Evolutionary conservation across 2,329 filamentous ascomycete species (phyloP).

Genomic region (Zymoseptoria crescenta): DNA sequence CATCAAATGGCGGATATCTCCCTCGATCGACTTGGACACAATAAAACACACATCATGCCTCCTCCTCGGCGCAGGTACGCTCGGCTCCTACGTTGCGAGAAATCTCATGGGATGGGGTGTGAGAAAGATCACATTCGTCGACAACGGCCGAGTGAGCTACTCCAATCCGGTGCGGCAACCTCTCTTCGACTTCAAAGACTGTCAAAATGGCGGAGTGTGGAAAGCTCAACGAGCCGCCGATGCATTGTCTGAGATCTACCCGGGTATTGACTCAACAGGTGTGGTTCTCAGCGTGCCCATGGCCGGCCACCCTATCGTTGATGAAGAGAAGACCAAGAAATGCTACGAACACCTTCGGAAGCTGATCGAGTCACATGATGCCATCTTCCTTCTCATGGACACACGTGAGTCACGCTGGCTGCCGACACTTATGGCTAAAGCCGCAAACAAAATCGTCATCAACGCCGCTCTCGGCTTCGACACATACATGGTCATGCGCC

Average conservation of each 20-base stretch:
- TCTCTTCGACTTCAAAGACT: constrained; percentile 84
- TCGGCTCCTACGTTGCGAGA: constrained; percentile 88
- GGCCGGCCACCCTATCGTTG: constrained; percentile 80
- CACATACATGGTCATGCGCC: constrained; percentile 93
- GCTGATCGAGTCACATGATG: constrained; percentile 79
- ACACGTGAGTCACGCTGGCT: constrained; percentile 91
- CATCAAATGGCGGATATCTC: constrained; percentile 97
- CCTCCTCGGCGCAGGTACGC: constrained; percentile 81
- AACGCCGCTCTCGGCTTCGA: constrained; percentile 96
- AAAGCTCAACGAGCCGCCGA: constrained; percentile 79
- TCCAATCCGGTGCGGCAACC: constrained; percentile 95
- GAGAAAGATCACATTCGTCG: constrained; percentile 88
- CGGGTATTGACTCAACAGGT: constrained; percentile 74
- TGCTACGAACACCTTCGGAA: constrained; percentile 69
- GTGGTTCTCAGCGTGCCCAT: constrained; percentile 84
- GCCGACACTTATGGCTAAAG: constrained; percentile 92
- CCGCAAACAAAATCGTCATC: constrained; percentile 87
- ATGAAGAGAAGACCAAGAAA: constrained; percentile 58
- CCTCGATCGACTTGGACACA: constrained; percentile 73
- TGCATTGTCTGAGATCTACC: constrained; percentile 77
- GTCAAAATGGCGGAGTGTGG: constrained; percentile 70
- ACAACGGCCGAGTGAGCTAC: constrained; percentile 87
- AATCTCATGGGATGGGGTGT: constrained; percentile 95
- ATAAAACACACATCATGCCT: constrained; percentile 89
- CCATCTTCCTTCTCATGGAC: constrained; percentile 97